Conservation (phyloP, 106 monocot genomes). For the Acanthochlamys bracteata region DNA sequence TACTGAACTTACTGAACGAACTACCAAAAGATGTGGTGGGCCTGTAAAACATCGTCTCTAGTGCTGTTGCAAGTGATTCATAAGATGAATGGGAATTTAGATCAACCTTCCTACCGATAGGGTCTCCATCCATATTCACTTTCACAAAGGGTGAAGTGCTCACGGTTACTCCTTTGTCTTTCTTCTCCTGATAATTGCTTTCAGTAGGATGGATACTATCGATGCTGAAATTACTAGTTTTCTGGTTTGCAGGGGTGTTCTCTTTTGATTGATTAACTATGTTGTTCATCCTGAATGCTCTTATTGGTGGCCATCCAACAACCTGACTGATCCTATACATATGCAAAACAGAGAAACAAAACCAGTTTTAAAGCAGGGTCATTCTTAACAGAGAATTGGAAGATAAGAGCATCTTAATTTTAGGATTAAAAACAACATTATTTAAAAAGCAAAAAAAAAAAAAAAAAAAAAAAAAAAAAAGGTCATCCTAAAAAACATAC, state of each 20-base stretch:
- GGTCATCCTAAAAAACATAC: no score
- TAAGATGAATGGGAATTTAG: conserved; percentile 57
- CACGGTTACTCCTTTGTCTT: neutral
- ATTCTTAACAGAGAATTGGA: no score
- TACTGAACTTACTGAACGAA: conserved; percentile 20
- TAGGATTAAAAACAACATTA: no score
- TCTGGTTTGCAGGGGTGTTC: conserved; percentile 14
- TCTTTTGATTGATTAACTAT: conserved; percentile 49
- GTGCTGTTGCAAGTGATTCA: conserved; percentile 41
- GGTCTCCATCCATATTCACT: conserved; percentile 91
- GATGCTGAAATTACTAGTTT: neutral
- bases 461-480: no score
- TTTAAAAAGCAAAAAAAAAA: no score
- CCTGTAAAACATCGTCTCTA: conserved; percentile 71
- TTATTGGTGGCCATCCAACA: conserved; percentile 96
- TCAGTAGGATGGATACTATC: neutral
- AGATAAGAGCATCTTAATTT: no score
- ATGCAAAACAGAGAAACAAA: no score
- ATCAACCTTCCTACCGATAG: conserved; percentile 88
- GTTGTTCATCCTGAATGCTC: conserved; percentile 73
- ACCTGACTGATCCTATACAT: conserved; percentile 38
- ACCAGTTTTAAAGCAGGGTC: no score
- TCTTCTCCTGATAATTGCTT: conserved; percentile 12
- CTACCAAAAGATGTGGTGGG: conserved; percentile 10
- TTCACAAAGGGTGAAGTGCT: conserved; percentile 46